A percentile compares a stretch with the other conserved stretches of the same genome.
These are phyloP conservation scores for Starmerella lactis-condensi DNA, from an alignment of 805 yeast species.

Conservation along the genomic window DNA sequence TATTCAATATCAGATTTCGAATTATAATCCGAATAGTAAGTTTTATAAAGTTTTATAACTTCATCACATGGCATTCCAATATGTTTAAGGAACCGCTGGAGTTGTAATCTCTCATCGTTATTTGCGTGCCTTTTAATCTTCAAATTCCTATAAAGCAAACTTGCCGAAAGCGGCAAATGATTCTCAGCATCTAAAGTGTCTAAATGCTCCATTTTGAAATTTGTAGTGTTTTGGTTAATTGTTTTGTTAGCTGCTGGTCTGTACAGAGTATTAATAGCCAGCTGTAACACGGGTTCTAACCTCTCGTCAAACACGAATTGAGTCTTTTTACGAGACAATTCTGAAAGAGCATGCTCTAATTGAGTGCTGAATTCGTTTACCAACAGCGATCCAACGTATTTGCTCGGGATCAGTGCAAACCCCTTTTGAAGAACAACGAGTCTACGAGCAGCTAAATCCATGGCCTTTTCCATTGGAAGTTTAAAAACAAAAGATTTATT, in stretches of 20 bases:
- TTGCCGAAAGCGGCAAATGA: constrained; percentile 72
- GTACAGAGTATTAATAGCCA: no score
- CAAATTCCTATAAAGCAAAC: constrained; percentile 45
- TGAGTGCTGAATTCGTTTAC: constrained; percentile 45
- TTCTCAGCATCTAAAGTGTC: constrained; percentile 34
- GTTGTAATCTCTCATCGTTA: constrained; percentile 69
- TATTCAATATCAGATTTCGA: constrained; percentile 47
- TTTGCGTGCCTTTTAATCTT: constrained; percentile 50
- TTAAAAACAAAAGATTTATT: constrained; percentile 28
- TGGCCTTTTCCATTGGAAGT: constrained; percentile 72
- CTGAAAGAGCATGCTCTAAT: constrained; percentile 34
- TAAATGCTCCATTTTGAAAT: constrained; percentile 47
- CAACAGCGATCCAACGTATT: constrained; percentile 54
- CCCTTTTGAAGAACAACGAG: constrained; percentile 52
- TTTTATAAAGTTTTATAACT: constrained; percentile 68
- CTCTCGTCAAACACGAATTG: constrained; percentile 84
- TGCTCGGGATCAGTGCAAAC: constrained; percentile 66
- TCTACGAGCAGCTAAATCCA: constrained; percentile 53
- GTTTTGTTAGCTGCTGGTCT: no score
- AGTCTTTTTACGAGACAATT: constrained; percentile 62
- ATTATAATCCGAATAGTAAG: constrained; percentile 18
- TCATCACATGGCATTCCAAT: constrained; percentile 78
- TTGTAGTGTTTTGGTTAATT: no score
- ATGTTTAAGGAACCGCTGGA: constrained; percentile 70
- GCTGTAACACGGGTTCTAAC: constrained; percentile 62